Evolutionary conservation across 352 stramenopile species (phyloP), one percentile per base, ranked within the genome.

Genomic region (Globisporangium spiculum): DNA sequence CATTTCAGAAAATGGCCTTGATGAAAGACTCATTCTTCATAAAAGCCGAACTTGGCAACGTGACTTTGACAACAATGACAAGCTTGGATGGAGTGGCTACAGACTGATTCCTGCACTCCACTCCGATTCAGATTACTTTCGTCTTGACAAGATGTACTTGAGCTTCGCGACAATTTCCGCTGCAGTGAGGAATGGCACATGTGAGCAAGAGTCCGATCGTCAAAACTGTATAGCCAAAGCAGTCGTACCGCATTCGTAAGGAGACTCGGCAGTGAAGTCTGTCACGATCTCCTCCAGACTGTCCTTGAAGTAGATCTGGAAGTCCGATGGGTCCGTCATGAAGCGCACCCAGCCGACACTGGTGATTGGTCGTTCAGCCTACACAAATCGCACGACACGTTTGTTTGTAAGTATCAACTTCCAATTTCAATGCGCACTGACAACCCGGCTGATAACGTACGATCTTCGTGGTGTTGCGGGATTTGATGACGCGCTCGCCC

Each of bases 291-390:
- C 88, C 68, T 96, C 88, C 69, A 93, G 90, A 63, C 74, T 92
- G 74, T 93, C 87, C 60, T 94, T 94, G 73, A 88, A 96, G 75
- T 94, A 93, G 66, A 96, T 93, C 75, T 94, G 86, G 61, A 96
- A 96, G 46, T 94, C 88, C 65, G 80, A 93, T 44, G 86, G 86
- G 64, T 92, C 88, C 57, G 86, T 80, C 69, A 92, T 92, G 68
- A 96, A 96, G 50, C 86, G 88, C 36, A 96, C 86, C 88, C 86
- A 94, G 24, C 83, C 86, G 26, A 96, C 83, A 71, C 86, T 92
- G 46, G 88, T 90, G 68, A 96, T 96, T 7, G 88, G 88, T 36
- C 88, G 78, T 66, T 96, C 88, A 32, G 88, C 86, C 88, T 96
- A 50, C 58, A 52, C 27, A 36, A 55, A 55, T 27, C 14, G 60